Base-by-base conservation (phyloP, 805 yeast genomes). In the Blastobotrys robertii region DNA sequence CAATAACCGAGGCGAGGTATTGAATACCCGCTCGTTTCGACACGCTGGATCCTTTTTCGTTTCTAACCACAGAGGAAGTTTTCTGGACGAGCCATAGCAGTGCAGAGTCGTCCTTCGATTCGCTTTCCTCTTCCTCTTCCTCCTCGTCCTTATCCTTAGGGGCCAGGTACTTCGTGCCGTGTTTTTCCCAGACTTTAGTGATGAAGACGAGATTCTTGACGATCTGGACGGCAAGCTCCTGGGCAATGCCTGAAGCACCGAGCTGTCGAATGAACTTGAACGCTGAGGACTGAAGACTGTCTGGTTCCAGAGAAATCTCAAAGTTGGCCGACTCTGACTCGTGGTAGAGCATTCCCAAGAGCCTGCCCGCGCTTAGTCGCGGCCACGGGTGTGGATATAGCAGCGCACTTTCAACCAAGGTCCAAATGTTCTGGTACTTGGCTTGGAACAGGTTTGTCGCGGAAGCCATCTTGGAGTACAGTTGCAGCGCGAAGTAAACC, bases 321-420 rank as follows among this genome's bases (percentile, higher is more conserved):
- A 30, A 33, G 11, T 30, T 29, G 1, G 29, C 25, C 7, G 36
- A 41, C 40, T 71, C 67, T 7, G 9, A 30, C n/a, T 33, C n/a
- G n/a, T 71, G 54, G 44, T 84, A 64, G 39, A 82, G 56, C 1
- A 62, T 54, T 1, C 81, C 79, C 33, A 79, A 58, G 30, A 85
- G 64, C 42, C 88, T 68, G 5, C 80, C 64, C 1, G 94, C 67
- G 4, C 73, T 64, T 45, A 82, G 67, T 53, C 97, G 75, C 5
- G 88, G 82, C 97, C 97, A 88, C 1, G 92, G 71, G 61, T 88
- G 97, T 2, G 97, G 97, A 58, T 76, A 88, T 41, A 88, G 65
- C 42, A 87, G 67, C 25, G 77, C 62, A 2, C 70, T 72, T 16
- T 75, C 66, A 2, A 82, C 61, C 12, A 62, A 57, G 2, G 58